These are phyloP conservation scores for Claviceps humidiphila DNA, from an alignment of 2,329 filamentous ascomycete genomes.

Conservation along the genomic window DNA sequence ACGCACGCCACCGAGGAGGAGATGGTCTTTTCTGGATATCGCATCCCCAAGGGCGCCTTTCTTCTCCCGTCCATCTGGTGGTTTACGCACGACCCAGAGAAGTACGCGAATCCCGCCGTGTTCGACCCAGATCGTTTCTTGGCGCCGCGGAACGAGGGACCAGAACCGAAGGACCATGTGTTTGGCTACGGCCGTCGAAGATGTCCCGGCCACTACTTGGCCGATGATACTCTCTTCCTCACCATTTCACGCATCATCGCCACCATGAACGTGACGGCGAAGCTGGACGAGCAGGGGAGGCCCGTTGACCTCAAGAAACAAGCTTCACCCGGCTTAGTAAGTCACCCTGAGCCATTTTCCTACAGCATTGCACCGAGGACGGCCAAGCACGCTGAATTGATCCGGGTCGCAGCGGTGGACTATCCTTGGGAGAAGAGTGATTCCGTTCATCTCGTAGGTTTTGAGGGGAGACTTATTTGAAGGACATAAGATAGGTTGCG, in stretches of 20 bases:
- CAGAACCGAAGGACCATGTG: conserved; percentile 13
- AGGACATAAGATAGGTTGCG: too few species aligned
- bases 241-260: conserved; percentile 29
- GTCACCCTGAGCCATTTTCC: not conserved
- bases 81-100: conserved; percentile 51
- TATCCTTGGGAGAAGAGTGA: conserved; percentile 7
- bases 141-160: conserved; percentile 11
- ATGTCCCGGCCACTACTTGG: conserved; percentile 22
- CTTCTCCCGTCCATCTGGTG: conserved; percentile 16
- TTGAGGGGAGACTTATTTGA: not conserved
- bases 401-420: conserved; percentile 2
- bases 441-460: not conserved
- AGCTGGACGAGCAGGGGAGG: conserved; percentile 19
- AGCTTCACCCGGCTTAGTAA: conserved; percentile 2
- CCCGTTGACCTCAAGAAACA: conserved; percentile 15
- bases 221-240: conserved; percentile 18
- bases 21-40: conserved; percentile 9
- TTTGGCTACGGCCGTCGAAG: conserved; percentile 25
- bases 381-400: conserved; percentile 3
- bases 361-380: not conserved
- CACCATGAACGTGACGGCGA: conserved; percentile 26
- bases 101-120: conserved; percentile 34
- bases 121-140: conserved; percentile 24
- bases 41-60: conserved; percentile 15
- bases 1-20: conserved; percentile 23